Evolutionary conservation across 345 rosid species (phyloP), one percentile per base, ranked within the genome.

Genomic region (Melastoma malabathricum): DNA sequence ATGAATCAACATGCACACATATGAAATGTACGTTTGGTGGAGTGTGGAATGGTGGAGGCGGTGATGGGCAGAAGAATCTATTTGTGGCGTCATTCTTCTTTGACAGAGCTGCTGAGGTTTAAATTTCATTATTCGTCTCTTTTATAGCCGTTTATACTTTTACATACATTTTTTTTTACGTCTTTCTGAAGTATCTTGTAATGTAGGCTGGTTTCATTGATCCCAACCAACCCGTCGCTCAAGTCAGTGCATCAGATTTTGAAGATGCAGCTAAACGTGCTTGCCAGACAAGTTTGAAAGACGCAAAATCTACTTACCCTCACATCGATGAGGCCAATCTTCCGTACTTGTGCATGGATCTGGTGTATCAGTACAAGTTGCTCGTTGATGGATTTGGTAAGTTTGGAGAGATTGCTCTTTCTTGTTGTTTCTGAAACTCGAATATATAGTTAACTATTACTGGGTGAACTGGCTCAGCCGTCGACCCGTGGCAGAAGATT

Each of bases 1-100:
- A 92, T 46, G 88, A 81, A 31, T 56, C 86, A 20, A 67, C 95
- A 19, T 92, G 98, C 48, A 81, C 78, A 10, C 80, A 84, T 70
- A 79, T 82, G 90, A 76, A 86, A 68, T 92, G 98, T 71, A 77
- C 98, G 55, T 92, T 92, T 17, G 95, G 95, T 31, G 98, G 98
- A 44, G 58, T 92, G 44, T 92, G 98, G 98, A 92, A 87, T 59
- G 98, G 98, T 38, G 98, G 98, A 50, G 81, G 94, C n/a, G 97
- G 98, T 50, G 97, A 86, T 77, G 98, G 98, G 22, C 97, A 84
- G 60, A 87, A 79, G 72, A 77, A 84, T 62, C 64, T 92, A 58
- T 87, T 92, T 57, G 87, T 92, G 44, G 96, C 98, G 43, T 92
- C 97, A 0, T 92, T 92, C 65, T 92, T 92, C 84, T 92, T 72